Evolutionary conservation across 305 asterid species (phyloP), one percentile per base, ranked within the genome.

Genomic region (Caryopteris hybrid): DNA sequence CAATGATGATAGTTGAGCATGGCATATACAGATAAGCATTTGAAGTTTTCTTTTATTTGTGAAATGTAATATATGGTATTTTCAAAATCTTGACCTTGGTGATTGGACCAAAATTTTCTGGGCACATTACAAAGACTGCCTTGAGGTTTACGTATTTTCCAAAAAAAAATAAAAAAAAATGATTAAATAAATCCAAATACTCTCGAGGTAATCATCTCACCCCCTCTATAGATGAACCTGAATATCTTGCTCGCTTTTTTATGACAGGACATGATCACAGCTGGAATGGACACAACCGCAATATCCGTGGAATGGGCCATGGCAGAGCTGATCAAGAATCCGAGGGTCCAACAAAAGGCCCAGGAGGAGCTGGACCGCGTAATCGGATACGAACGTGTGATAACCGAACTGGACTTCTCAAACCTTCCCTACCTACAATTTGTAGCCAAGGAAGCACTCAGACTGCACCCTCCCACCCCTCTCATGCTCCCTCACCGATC

Each of bases 261-360:
- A 16, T 62, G 60, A 43, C 85, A 86, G 92, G 89, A 86, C 79
- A 83, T 86, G 92, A 83, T 86, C 72, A 86, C 89, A 21, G 92
- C 92, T 17, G 92, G 92, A 46, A 86, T 78, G 89, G 92, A 86
- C 79, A 86, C 92, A 48, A 79, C 87, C 21, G 85, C 92, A 20
- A 86, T 86, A 62, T 70, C 89, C 2, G 89, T 79, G 3, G 92
- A 86, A 55, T 86, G 92, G 92, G 92, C 89, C 39, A 86, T 86
- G 93, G 88, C 90, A 3, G 93, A 86, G 77, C 29, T 86, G 73
- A 77, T 86, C 79, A 86, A 79, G 84, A 86, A 86, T 55, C 93
- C 93, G 6, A 76, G 88, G 68, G 81, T 78, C 64, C 93, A 86
- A 58, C 82, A 84, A 17, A 86, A 86, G 83, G 88, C 83, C 10